Conservation (phyloP, 2,329 filamentous ascomycete genomes). For the Neofusicoccum sp. region DNA sequence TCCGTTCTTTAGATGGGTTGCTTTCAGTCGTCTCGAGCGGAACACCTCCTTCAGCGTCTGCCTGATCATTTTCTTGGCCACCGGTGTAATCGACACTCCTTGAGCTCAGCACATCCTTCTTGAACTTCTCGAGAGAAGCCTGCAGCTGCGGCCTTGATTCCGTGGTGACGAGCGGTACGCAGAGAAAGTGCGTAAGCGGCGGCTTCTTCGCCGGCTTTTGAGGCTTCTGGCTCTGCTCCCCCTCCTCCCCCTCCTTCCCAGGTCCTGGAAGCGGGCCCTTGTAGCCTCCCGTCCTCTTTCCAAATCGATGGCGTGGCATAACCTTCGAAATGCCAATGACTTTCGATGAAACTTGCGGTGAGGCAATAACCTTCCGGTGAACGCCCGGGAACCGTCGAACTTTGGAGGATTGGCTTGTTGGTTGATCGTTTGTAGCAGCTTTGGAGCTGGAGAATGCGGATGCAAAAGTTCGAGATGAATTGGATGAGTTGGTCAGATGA, state of each 20-base stretch:
- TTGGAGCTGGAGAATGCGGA: too few relatives aligned
- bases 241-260: neutral
- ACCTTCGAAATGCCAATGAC: neutral
- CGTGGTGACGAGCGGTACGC: slow-evolving; percentile 69
- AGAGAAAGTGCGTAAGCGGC: slow-evolving; percentile 73
- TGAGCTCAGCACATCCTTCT: slow-evolving; percentile 51
- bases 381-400: neutral
- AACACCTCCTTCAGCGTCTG: neutral
- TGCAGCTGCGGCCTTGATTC: slow-evolving; percentile 66
- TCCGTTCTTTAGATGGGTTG: neutral
- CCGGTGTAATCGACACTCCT: slow-evolving; percentile 18
- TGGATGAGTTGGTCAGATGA: too few relatives aligned
- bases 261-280: slow-evolving; percentile 8
- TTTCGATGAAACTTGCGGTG: neutral
- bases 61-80: slow-evolving; percentile 1
- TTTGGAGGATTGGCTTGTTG: neutral
- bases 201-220: slow-evolving; percentile 40
- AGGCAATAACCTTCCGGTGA: neutral
- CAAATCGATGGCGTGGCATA: slow-evolving; percentile 11
- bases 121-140: slow-evolving; percentile 64
- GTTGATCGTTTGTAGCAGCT: neutral
- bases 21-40: neutral
- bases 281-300: slow-evolving; percentile 6
- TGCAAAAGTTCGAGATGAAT: too few relatives aligned
- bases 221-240: neutral